Evolutionary conservation across 169 alveolate genomes (phyloP), one percentile per base, ranked within the genome.

Genomic region (Perkinsus chesapeaki): DNA sequence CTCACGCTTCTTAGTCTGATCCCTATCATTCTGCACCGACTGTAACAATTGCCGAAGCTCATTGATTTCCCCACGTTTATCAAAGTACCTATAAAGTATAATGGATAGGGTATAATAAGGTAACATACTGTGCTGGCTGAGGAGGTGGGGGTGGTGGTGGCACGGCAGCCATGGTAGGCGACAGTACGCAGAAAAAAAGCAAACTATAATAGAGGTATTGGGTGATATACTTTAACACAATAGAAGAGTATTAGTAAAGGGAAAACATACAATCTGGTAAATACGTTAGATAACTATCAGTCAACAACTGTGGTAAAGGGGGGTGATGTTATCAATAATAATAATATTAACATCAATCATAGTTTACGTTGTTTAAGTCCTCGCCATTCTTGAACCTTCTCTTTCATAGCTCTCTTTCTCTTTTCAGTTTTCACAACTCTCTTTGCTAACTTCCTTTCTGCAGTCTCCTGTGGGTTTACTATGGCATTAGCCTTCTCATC

Each of bases 31-130:
- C 39, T 95, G 94, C 93, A 97, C 97, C 91, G 96, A 95, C 94
- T 96, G 97, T 91, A 96, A 95, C 39, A 96, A 93, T 39, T 95
- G 95, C 72, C 96, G 94, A 48, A 98, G 95, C 96, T 98, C 99
- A 91, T 97, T 97, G 7, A 98, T 98, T 96, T 98, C 99, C n/a
- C 99, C 98, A 5, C 82, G 82, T 60, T 60, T 60, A 60, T 60
- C 82, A 23, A 60, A 60, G 82, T 60, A 60, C 31, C 82, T 60
- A 60, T 23, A 23, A 27, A 60, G 37, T 3, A 16, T 34, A 12
- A 16, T 60, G 82, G 3, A 60, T 34, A 1, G 23, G 12, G 31
- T 34, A 60, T 60, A 60, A 0, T 20, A 23, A 23, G 36, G 31
- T 20, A 20, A 16, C 82, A 20, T 34, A 60, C 82, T 60, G 82